Base-by-base conservation (phyloP, 306 rosid genomes). In the Lathyrus aphaca region DNA sequence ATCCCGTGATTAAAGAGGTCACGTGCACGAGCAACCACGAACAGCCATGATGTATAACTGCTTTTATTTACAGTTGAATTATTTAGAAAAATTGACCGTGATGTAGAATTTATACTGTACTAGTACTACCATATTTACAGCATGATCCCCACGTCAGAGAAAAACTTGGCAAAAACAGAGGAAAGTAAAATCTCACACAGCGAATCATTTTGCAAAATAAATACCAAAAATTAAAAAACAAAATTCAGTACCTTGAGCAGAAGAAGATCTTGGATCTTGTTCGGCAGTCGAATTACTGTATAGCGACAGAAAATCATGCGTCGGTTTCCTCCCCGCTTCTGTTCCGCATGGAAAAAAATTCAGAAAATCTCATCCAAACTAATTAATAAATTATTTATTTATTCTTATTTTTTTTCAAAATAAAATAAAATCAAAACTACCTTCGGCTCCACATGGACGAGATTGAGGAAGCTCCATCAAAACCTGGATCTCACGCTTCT, bases 381-480 rank as follows among this genome's bases (percentile, higher is more conserved):
- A 48, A 55, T 51, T 50, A 72, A 56, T 6, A 35, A 6, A 29
- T 27, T 3, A 50, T 32, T 21, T 2, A 23, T 23, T 23, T 21
- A 21, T 23, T 3, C 3, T 23, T n/a, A 0, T 11, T 6, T 13
- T 8, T 17, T 54, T 50, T 5, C 3, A 17, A 17, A 17, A 50
- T 3, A 17, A 50, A 50, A 50, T 3, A 17, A 49, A 17, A 17
- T 9, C 3, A 62, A 21, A 21, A 80, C 74, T 80, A 90, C 97
- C 96, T 88, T 82, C 83, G 53, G 85, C 74, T 78, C 89, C 96
- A 50, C 74, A 87, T 4, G 91, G 71, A 66, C 95, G 91, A 10
- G 95, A 81, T 76, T 82, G 97, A 78, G 99, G 83, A 82, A 90
- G 92, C 86, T 94, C 99, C 99, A 94, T 94, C 75, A 53, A 75